Conservation (phyloP, 2,329 filamentous ascomycete genomes). For the Shiraia bambusicola region DNA sequence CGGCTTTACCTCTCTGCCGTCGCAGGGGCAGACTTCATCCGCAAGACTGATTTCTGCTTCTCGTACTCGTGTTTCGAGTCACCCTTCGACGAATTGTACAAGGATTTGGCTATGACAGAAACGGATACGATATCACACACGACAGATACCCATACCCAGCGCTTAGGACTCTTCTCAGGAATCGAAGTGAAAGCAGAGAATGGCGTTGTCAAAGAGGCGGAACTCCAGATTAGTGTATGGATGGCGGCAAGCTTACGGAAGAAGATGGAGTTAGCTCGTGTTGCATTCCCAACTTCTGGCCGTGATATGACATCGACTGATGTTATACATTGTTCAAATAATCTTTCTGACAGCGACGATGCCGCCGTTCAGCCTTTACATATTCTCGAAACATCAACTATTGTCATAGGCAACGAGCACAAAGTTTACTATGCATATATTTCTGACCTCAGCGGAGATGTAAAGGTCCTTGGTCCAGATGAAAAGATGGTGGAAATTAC, state of each 20-base stretch:
- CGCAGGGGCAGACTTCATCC: slow-evolving; percentile 7
- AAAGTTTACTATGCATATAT: not conserved
- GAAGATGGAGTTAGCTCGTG: slow-evolving; percentile 14
- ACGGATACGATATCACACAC: slow-evolving; percentile 5
- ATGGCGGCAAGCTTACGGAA: slow-evolving; percentile 21
- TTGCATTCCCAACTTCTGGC: not conserved
- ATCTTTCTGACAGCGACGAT: not conserved
- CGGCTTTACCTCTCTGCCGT: not conserved
- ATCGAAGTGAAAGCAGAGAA: slow-evolving; percentile 20
- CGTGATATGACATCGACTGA: not conserved
- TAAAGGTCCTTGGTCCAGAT: not conserved
- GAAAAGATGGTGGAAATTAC: too few species aligned
- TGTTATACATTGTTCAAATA: not conserved
- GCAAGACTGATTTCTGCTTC: slow-evolving; percentile 18
- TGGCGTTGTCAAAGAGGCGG: slow-evolving; percentile 15
- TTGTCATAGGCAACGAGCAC: not conserved
- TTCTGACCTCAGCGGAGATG: not conserved
- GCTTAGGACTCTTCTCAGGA: slow-evolving; percentile 12
- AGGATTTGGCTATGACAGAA: slow-evolving; percentile 7
- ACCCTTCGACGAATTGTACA: slow-evolving; percentile 10
- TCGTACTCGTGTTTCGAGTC: slow-evolving; percentile 13
- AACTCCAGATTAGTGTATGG: slow-evolving; percentile 20
- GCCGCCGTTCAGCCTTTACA: slow-evolving; percentile 1
- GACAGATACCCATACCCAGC: slow-evolving; percentile 5
- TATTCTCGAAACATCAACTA: not conserved